Percentiles rank a stretch among this genome's conserved stretches.
These are phyloP conservation scores for Actinomucor elegans DNA, from an alignment of 371 early-diverging fungal genomes.

Conservation along the genomic window DNA sequence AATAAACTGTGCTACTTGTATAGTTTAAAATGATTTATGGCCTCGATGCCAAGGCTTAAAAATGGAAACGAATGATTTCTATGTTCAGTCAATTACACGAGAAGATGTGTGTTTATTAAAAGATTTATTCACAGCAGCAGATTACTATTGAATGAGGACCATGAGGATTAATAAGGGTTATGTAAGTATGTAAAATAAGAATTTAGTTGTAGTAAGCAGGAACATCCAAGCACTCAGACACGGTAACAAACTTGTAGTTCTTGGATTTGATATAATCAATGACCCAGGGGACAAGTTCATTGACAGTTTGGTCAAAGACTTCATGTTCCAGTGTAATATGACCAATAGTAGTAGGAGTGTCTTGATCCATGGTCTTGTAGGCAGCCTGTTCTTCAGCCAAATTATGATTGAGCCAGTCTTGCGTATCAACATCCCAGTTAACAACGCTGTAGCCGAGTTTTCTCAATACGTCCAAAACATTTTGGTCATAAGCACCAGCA, in stretches of 20 bases:
- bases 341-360: conserved; percentile 15
- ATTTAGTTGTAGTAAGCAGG: conserved; percentile 17
- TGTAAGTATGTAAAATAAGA: no score
- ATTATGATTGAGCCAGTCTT: conserved; percentile 40
- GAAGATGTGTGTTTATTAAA: no score
- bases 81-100: no score
- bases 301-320: conserved; percentile 26
- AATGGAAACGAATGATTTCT: no score
- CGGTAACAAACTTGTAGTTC: conserved; percentile 46
- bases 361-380: conserved; percentile 15
- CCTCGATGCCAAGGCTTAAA: no score
- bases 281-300: conserved; percentile 33
- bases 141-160: no score
- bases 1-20: no score
- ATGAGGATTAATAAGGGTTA: no score
- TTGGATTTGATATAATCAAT: conserved; percentile 28
- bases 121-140: no score
- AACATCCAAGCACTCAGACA: conserved; percentile 39
- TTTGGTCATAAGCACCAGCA: conserved; percentile 38
- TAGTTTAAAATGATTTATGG: no score
- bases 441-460: conserved; percentile 45
- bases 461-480: conserved; percentile 32
- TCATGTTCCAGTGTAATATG: conserved; percentile 44
- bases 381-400: conserved; percentile 16
- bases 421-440: conserved; percentile 55